phyloP scores from a whole-genome alignment of 805 yeast genomes.

The Scheffersomyces lignosus region DNA sequence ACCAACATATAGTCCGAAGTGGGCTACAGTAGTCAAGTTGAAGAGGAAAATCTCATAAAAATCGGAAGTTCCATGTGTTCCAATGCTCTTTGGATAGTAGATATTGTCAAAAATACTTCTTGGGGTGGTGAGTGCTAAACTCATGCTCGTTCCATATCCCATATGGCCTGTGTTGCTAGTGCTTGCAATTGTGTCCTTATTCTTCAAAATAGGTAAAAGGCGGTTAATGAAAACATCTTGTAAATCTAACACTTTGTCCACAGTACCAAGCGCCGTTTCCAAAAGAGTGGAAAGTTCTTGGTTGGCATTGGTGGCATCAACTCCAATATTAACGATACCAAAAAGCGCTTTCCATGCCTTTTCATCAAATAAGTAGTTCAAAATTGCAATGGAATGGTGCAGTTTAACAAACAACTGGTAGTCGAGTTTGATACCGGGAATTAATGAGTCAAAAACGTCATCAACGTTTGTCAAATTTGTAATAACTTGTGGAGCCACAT shows the following conservation, averaged over 20 bases:
- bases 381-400: constrained; percentile 67
- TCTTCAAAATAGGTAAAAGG: constrained; percentile 51
- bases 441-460: constrained; percentile 21
- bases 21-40: constrained; percentile 70
- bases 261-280: constrained; percentile 40
- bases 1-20: constrained; percentile 74
- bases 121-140: constrained; percentile 22
- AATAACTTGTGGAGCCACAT: constrained; percentile 50
- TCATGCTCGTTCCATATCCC: constrained; percentile 30
- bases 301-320: constrained; percentile 53
- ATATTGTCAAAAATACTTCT: constrained; percentile 27
- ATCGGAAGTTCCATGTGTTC: constrained; percentile 60
- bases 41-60: constrained; percentile 73
- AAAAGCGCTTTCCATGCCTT: constrained; percentile 58
- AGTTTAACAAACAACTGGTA: constrained; percentile 46
- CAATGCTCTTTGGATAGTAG: constrained; percentile 43
- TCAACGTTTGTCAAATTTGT: constrained; percentile 19
- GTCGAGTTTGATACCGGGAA: constrained; percentile 16
- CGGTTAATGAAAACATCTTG: constrained; percentile 64
- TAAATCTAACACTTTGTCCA: constrained; percentile 46
- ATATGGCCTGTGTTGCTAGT: constrained; percentile 6
- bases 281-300: constrained; percentile 38
- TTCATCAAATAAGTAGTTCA: constrained; percentile 63
- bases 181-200: constrained; percentile 19
- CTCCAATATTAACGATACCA: constrained; percentile 55